Base-by-base conservation (phyloP, 2,329 filamentous ascomycete species). In the Triangularia verruculosa region DNA sequence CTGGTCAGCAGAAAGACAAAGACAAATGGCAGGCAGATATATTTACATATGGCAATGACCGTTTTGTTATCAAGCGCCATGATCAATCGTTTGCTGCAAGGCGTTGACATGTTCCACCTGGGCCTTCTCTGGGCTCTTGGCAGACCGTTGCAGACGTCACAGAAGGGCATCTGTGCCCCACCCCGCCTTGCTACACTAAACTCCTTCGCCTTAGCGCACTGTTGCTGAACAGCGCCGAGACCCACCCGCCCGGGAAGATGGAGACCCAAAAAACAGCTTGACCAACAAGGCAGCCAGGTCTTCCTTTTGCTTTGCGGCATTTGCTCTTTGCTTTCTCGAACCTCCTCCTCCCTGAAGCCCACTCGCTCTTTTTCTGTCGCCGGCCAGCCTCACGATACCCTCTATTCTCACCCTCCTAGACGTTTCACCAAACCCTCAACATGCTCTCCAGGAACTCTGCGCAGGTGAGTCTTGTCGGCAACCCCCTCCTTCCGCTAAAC, bases 361-460 rank as follows among this genome's bases (percentile, higher is more conserved):
- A 3, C 51, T 54, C 51, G 12, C 20, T 54, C 51, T 54, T 24
- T 25, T 24, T 28, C 9, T 54, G 51, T 54, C 25, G 22, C 51
- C 15, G 22, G 22, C 51, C 25, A 24, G 51, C 20, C 51, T 28
- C 51, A 28, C 20, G 51, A 54, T 54, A 54, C 22, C 51, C 51
- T 59, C 59, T 30, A 47, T 52, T 57, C 57, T 53, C 17, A 43
- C n/a, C 28, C 59, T 30, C 34, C 62, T n/a, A 55, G 62, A 67
- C 27, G 15, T 30, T 24, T 57, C 27, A 24, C 61, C 27, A 47
- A 66, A 68, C 71, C 70, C 61, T 53, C 75, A 83, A 72, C 69
- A 87, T 87, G 84, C 74, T 87, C 77, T 86, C 84, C 75, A 82
- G 83, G 78, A 82, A 80, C 78, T 83, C 80, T 70, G 83, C 83